phyloP scores from a whole-genome alignment of 2,329 filamentous ascomycete species.

The Lasiodiplodia sp. region DNA sequence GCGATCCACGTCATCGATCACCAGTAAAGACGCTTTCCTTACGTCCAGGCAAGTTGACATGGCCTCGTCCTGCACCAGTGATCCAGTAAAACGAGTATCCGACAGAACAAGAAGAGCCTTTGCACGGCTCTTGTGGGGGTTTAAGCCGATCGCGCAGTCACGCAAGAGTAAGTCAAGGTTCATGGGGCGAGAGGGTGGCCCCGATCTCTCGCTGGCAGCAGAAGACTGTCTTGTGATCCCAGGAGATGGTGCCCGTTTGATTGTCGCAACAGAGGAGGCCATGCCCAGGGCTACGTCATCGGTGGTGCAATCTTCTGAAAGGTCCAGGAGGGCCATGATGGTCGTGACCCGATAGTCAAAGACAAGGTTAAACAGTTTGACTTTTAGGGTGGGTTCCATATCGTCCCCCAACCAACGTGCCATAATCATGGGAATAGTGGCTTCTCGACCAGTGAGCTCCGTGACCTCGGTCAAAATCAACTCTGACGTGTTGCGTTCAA shows the following conservation, averaged over 20 bases:
- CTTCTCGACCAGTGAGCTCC: conserved; percentile 43
- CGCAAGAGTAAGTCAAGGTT: conserved; percentile 77
- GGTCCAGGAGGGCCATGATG: conserved; percentile 78
- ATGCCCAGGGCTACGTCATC: conserved; percentile 79
- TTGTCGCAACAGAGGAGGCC: conserved; percentile 78
- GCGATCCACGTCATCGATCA: conserved; percentile 76
- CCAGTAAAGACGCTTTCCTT: conserved; percentile 80
- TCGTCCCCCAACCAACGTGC: conserved; percentile 91
- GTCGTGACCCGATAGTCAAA: conserved; percentile 90
- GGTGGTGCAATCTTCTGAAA: conserved; percentile 66
- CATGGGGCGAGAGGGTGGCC: conserved; percentile 49
- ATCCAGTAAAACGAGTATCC: conserved; percentile 74
- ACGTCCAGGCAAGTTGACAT: conserved; percentile 72
- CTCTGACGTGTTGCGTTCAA: conserved; percentile 72
- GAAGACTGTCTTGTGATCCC: conserved; percentile 46
- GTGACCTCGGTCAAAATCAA: conserved; percentile 73
- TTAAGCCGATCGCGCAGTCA: conserved; percentile 84
- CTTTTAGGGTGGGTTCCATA: conserved; percentile 86
- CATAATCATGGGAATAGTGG: conserved; percentile 75
- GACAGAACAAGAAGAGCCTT: conserved; percentile 82
- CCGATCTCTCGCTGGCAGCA: conserved; percentile 37
- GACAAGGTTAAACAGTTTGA: conserved; percentile 84
- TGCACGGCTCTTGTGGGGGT: conserved; percentile 76
- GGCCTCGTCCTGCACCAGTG: conserved; percentile 51
- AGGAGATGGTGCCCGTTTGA: conserved; percentile 70